Evolutionary conservation across 306 rosid species (phyloP).

Genomic region (Rosa rugosa): DNA sequence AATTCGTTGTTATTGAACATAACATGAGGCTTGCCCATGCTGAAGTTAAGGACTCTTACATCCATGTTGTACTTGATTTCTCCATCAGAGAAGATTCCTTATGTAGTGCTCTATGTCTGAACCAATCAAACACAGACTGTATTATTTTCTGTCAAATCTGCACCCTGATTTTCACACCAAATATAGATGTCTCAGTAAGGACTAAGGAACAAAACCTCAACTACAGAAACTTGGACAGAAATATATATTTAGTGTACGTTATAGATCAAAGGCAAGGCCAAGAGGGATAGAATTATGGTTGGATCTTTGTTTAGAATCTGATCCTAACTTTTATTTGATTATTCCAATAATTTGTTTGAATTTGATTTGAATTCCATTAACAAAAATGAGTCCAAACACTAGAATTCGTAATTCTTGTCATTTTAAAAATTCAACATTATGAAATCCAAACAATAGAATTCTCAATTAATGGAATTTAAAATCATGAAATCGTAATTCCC

Average conservation of each 20-base stretch:
- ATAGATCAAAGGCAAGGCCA: no score
- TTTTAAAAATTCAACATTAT: no score
- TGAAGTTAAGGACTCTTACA: slow-evolving; percentile 82
- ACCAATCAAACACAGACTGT: slow-evolving; percentile 88
- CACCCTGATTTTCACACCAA: slow-evolving; percentile 54
- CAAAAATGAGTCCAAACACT: no score
- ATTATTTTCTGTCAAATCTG: slow-evolving; percentile 66
- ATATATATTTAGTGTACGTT: no score
- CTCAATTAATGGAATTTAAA: no score
- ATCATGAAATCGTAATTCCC: no score
- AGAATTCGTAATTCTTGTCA: no score
- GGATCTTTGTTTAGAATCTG: background rate
- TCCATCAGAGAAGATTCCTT: slow-evolving; percentile 60
- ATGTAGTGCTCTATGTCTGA: slow-evolving; percentile 89
- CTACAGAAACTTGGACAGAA: background rate
- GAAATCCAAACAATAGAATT: no score
- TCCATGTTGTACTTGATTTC: slow-evolving; percentile 83
- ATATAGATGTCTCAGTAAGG: slow-evolving; percentile 10
- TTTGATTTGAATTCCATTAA: no score
- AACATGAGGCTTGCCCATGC: slow-evolving; percentile 97
- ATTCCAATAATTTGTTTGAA: background rate
- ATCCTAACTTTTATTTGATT: background rate
- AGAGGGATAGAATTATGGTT: background rate
- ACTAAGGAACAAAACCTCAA: background rate
- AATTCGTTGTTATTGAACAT: slow-evolving; percentile 56